Evolutionary conservation across 73 alveolate genomes (phyloP), one percentile per base, ranked within the genome.

Genomic region (Blepharisma stoltei): DNA sequence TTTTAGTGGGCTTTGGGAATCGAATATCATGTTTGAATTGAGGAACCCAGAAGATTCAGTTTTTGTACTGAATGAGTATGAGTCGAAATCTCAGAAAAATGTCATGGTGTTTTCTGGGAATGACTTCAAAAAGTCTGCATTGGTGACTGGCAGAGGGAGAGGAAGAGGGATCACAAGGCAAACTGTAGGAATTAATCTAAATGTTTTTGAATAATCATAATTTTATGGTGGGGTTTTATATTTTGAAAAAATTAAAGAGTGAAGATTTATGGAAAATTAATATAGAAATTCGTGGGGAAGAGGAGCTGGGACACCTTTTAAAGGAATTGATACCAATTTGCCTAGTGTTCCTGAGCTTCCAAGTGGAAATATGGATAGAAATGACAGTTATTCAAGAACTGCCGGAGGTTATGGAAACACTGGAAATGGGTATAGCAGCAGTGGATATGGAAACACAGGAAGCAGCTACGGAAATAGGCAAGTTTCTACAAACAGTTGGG

Each of bases 141-240:
- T 20, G n/a, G 23, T 4, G 4, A 20, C 23, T 52, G 66, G 66
- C 27, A 52, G n/a, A 52, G 66, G 66, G 23, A 52, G 66, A 52
- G 66, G 66, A 52, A 52, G 66, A 52, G 66, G 66, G 4, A 52
- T 20, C n/a, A 52, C 66, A 52, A 52, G 66, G 23, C 27, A 20
- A 14, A 11, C 23, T 52, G 73, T n/a, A 60, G 23, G 23, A 3
- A 8, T 38, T 60, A 9, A 8, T 7, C 9, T 20, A 7, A 55
- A 7, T 48, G 55, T n/a, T 48, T 7, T 7, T 7, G 55, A 48
- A 7, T 11, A 48, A 11, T 7, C 55, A 7, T 48, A 48, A 7
- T 11, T 48, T 11, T 7, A 48, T 7, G 7, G 11, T 48, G 20
- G 20, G 20, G 20, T 11, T 11, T 48, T 7, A 7, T 7, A 48